A percentile compares a stretch with the other conserved stretches of the same genome.
phyloP scores from a whole-genome alignment of 2,329 filamentous ascomycete genomes.

The Colletotrichum gigasporum region DNA sequence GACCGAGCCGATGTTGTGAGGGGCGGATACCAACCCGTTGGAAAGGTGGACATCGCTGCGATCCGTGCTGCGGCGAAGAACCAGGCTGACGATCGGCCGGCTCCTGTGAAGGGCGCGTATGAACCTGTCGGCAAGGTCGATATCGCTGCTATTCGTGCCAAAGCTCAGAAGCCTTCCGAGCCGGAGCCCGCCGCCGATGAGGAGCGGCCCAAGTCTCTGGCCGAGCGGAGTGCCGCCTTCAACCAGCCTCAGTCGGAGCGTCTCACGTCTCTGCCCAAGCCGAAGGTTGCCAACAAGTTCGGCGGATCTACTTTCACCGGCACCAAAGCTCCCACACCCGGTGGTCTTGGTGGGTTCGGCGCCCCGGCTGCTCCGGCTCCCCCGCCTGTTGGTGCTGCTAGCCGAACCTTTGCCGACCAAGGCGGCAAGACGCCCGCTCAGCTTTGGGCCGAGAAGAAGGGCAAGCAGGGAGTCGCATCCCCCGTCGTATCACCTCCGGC shows the following conservation, averaged over 20 bases:
- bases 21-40: constrained; percentile 91
- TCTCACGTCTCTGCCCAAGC: constrained; percentile 88
- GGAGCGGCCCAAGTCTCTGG: constrained; percentile 64
- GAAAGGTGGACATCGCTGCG: constrained; percentile 96
- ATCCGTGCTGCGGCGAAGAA: constrained; percentile 80
- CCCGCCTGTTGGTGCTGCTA: constrained; percentile 78
- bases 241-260: constrained; percentile 74
- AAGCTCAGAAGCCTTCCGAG: constrained; percentile 71
- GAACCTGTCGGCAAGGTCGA: constrained; percentile 97
- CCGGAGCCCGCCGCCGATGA: constrained; percentile 29
- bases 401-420: constrained; percentile 92
- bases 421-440: constrained; percentile 97
- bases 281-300: constrained; percentile 93
- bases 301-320: constrained; percentile 79
- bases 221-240: constrained; percentile 83
- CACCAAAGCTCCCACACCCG: constrained; percentile 88
- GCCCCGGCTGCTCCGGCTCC: constrained; percentile 66
- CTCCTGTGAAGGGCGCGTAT: constrained; percentile 90
- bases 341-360: constrained; percentile 70
- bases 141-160: constrained; percentile 90
- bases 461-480: constrained; percentile 71
- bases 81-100: constrained; percentile 80
- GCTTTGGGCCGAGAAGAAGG: constrained; percentile 97
- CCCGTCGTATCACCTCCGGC: constrained; percentile 51
- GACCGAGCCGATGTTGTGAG: constrained; percentile 72